These are phyloP conservation scores for Coprinopsis marcescibilis DNA, from an alignment of 768 basidiomycete species.

Conservation along the genomic window DNA sequence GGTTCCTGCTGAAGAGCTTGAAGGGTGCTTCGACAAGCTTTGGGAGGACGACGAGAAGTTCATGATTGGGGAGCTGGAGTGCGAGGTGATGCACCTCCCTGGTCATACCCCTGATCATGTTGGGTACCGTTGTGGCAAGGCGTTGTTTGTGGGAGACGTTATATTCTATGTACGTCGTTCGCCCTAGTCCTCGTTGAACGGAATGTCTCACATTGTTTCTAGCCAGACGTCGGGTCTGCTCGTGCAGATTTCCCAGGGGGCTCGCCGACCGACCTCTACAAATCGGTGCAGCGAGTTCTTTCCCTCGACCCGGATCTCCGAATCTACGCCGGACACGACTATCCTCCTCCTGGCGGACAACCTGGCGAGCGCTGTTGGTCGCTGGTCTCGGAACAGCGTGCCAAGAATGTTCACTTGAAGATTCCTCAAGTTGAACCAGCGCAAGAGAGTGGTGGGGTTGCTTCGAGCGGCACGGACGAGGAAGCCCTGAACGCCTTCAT, in stretches of 20 bases:
- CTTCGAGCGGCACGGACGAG: too few relatives aligned
- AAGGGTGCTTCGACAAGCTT: slow-evolving; percentile 4
- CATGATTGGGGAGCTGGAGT: slow-evolving; percentile 9
- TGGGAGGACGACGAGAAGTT: slow-evolving; percentile 8
- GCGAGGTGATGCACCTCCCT: slow-evolving; percentile 6
- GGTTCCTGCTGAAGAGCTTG: slow-evolving; percentile 1
- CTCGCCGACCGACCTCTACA: slow-evolving; percentile 6
- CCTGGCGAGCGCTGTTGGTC: slow-evolving; percentile 1
- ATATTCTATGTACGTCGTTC: slow-evolving; percentile 6
- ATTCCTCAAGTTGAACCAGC: too few relatives aligned
- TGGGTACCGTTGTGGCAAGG: slow-evolving; percentile 6
- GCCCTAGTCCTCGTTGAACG: background rate
- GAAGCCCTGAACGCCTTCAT: slow-evolving; percentile 3
- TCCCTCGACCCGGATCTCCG: slow-evolving; percentile 2
- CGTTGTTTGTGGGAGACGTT: slow-evolving; percentile 4
- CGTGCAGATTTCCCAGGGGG: slow-evolving; percentile 10
- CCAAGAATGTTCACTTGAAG: slow-evolving; percentile 6
- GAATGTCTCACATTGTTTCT: background rate
- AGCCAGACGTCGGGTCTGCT: slow-evolving; percentile 11
- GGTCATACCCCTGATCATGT: slow-evolving; percentile 9
- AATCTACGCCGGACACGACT: slow-evolving; percentile 9
- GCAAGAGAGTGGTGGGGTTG: too few relatives aligned
- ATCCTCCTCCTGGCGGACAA: slow-evolving; percentile 2
- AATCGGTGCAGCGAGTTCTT: slow-evolving; percentile 3
- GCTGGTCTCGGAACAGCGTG: slow-evolving; percentile 7